These are phyloP conservation scores for Pleurotus tuber-regium DNA, from an alignment of 768 basidiomycete genomes.

Conservation along the genomic window DNA sequence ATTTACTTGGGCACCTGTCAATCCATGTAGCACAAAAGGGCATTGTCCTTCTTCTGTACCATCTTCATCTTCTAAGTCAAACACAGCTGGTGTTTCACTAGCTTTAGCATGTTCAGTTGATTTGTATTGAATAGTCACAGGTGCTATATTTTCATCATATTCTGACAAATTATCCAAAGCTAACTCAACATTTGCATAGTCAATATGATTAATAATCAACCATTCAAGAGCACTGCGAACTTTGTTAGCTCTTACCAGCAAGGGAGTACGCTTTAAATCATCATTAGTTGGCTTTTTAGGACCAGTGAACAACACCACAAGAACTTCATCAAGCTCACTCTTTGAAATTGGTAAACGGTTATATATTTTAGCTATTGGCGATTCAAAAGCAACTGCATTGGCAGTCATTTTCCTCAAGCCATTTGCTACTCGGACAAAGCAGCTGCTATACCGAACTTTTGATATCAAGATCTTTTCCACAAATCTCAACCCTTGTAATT, in stretches of 20 bases:
- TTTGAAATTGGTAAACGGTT: slow-evolving; percentile 25
- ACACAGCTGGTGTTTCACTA: slow-evolving; percentile 9
- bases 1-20: slow-evolving; percentile 22
- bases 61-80: slow-evolving; percentile 17
- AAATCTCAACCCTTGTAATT: too few relatives aligned
- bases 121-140: slow-evolving; percentile 24
- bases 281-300: too few relatives aligned
- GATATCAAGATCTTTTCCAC: too few relatives aligned
- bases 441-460: too few relatives aligned
- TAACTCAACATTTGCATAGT: slow-evolving; percentile 29
- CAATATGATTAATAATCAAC: slow-evolving; percentile 30
- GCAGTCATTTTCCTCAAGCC: too few relatives aligned
- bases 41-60: slow-evolving; percentile 27
- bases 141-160: slow-evolving; percentile 21
- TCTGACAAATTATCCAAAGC: slow-evolving; percentile 19
- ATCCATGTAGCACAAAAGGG: slow-evolving; percentile 35
- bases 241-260: slow-evolving; percentile 25
- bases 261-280: too few relatives aligned
- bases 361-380: slow-evolving; percentile 30
- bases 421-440: too few relatives aligned
- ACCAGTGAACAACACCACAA: too few relatives aligned
- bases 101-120: slow-evolving; percentile 2
- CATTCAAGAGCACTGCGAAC: slow-evolving; percentile 27
- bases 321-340: slow-evolving; percentile 28
- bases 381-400: slow-evolving; percentile 25